Evolutionary conservation across 1,284 basidiomycete genomes (phyloP).

Genomic region (Rhodotorula sp.): DNA sequence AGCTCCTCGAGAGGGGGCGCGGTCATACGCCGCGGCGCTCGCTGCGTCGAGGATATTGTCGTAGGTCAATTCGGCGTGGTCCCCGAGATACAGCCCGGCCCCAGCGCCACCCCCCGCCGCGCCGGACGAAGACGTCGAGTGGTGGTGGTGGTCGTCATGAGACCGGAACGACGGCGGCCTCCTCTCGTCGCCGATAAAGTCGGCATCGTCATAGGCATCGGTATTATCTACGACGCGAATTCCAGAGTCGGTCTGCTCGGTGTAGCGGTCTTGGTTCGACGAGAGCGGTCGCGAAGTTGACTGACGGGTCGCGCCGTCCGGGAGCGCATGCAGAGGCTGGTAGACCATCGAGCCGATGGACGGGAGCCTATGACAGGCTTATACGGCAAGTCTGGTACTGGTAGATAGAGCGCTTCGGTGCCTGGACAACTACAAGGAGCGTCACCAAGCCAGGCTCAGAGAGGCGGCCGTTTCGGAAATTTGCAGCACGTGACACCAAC

Average conservation of each 20-base stretch:
- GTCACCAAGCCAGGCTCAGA: too few species aligned
- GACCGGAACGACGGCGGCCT: slow-evolving; percentile 8
- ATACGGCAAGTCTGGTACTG: too few species aligned
- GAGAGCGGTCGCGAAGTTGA: slow-evolving; percentile 3
- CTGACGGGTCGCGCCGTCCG: neutral
- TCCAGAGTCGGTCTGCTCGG: neutral
- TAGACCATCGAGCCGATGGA: neutral
- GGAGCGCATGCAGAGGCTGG: neutral
- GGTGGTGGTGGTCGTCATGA: slow-evolving; percentile 3
- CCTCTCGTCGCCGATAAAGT: neutral
- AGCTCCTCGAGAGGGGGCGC: neutral
- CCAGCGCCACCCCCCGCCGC: neutral
- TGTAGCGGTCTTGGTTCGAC: neutral
- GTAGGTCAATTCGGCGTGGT: neutral
- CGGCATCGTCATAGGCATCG: slow-evolving; percentile 4
- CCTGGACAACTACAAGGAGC: too few species aligned
- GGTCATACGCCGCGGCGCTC: neutral
- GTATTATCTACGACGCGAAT: slow-evolving; percentile 5
- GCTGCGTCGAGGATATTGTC: neutral
- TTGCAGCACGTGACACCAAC: neutral
- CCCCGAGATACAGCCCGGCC: slow-evolving; percentile 10
- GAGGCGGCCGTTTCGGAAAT: neutral
- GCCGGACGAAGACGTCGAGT: neutral
- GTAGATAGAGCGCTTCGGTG: too few species aligned
- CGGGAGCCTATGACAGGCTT: too few species aligned